Conservation (phyloP, 2,329 filamentous ascomycete species). For the Penicillium crustosum region DNA sequence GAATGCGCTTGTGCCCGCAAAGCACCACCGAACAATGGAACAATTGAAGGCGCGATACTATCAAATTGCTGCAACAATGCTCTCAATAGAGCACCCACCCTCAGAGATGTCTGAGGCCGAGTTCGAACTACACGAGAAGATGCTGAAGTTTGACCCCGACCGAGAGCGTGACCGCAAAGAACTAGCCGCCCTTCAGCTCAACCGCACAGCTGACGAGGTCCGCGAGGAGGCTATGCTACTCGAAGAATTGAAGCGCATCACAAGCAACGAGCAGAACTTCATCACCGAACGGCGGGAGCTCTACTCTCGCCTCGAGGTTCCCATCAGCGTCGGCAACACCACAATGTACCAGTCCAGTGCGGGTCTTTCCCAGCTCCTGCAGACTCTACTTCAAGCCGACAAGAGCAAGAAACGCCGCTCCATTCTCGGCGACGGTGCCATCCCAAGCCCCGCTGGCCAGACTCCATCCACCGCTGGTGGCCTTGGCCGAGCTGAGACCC, state of each 20-base stretch:
- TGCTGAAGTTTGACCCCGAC: slow-evolving; percentile 80
- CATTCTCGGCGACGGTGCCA: slow-evolving; percentile 59
- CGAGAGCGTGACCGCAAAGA: slow-evolving; percentile 80
- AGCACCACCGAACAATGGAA: slow-evolving; percentile 70
- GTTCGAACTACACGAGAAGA: slow-evolving; percentile 77
- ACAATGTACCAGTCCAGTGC: slow-evolving; percentile 76
- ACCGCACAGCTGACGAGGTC: slow-evolving; percentile 80
- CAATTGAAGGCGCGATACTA: slow-evolving; percentile 93
- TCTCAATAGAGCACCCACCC: slow-evolving; percentile 74
- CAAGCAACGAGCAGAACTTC: slow-evolving; percentile 79
- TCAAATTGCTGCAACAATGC: slow-evolving; percentile 76
- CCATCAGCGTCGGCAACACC: slow-evolving; percentile 67
- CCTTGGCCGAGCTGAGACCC: slow-evolving; percentile 40
- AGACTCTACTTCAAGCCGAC: slow-evolving; percentile 78
- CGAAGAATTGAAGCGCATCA: slow-evolving; percentile 86
- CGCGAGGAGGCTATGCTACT: slow-evolving; percentile 88
- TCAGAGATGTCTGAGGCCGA: slow-evolving; percentile 86
- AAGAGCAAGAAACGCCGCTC: slow-evolving; percentile 86
- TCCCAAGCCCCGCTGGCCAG: slow-evolving; percentile 55
- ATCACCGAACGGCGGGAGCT: slow-evolving; percentile 86
- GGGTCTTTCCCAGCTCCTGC: slow-evolving; percentile 75
- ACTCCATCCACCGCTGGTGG: slow-evolving; percentile 44
- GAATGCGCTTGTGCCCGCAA: slow-evolving; percentile 38
- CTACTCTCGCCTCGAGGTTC: slow-evolving; percentile 82
- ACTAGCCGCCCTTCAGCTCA: slow-evolving; percentile 76